Evolutionary conservation across 1,139 yeast species (phyloP), one percentile per base, ranked within the genome.

Genomic region (Candida gigantensis): DNA sequence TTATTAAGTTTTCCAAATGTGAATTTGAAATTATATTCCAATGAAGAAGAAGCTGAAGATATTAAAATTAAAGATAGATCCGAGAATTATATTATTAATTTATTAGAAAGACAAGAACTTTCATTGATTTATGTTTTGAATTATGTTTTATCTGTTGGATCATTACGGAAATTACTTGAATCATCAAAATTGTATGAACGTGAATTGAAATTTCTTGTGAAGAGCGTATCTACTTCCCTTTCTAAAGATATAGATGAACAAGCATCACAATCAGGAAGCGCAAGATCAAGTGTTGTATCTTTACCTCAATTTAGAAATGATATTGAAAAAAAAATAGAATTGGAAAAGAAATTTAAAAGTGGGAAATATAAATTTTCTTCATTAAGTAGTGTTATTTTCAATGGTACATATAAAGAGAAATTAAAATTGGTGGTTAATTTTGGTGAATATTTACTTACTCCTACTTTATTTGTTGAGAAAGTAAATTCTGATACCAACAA

Each of bases 381-480:
- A 1, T 36, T 65, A 14, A 53, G 68, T 24, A 50, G 64, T 1
- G 50, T 65, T 1, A 36, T 66, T 2, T 32, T 46, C 8, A 42
- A 56, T 35, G 72, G 72, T 0, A 47, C 68, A 1, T 66, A 67
- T 39, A 63, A 62, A 34, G 69, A 65, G 36, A 64, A 60, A 39
- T 49, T 59, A 13, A 47, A 42, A 14, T 41, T 57, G 28, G 48
- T 61, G n/a, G 47, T 58, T 6, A 42, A 52, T 10, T 52, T 61
- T 34, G 47, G 57, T 30, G 53, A 55, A 17, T 27, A 35, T 7
- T 45, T 55, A 12, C 42, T 40, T 28, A 21, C 35, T 16, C 34
- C 49, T 8, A 41, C 39, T 19, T 34, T 33, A 14, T 39, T 31
- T 25, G 15, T 25, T 12, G 29, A 31, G 12, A 18, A 13, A 25